A percentile compares a stretch with the other conserved stretches of the same genome.
Conservation (phyloP, 371 early-diverging fungal species). For the Mucor ambiguus region DNA sequence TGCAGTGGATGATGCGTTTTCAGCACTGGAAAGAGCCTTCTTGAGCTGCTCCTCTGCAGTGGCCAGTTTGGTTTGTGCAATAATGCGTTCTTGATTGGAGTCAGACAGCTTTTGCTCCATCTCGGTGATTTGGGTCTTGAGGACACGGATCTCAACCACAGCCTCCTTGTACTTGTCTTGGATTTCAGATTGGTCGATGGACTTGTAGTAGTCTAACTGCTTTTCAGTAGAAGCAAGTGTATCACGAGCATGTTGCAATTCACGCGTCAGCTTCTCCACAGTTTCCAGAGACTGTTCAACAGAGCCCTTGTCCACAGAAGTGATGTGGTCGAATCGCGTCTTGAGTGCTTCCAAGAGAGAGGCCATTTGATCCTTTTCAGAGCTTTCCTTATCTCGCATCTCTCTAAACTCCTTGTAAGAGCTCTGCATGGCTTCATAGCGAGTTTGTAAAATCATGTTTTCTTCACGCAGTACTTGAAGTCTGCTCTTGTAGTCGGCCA, state of each 20-base stretch:
- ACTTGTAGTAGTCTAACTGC: constrained; percentile 14
- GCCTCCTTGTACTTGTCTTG: constrained; percentile 18
- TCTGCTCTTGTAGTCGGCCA: neutral
- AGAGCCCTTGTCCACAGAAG: neutral
- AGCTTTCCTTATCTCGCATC: neutral
- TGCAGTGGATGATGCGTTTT: neutral
- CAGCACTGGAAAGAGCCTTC: neutral
- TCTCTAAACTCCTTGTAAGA: constrained; percentile 11
- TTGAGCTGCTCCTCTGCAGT: constrained; percentile 16
- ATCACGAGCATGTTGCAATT: constrained; percentile 14
- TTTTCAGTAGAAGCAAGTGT: constrained; percentile 7
- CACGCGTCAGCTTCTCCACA: constrained; percentile 6
- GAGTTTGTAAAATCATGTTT: neutral
- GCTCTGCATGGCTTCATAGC: neutral
- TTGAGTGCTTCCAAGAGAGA: constrained; percentile 13
- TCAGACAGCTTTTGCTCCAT: constrained; percentile 12
- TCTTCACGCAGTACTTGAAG: constrained; percentile 2
- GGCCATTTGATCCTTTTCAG: constrained; percentile 10
- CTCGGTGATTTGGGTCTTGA: constrained; percentile 18
- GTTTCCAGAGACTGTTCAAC: constrained; percentile 5
- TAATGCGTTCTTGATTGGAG: constrained; percentile 18
- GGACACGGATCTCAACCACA: constrained; percentile 4
- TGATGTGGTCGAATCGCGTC: constrained; percentile 8
- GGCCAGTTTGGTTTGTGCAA: constrained; percentile 21
- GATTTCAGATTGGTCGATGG: constrained; percentile 9